A percentile compares a stretch with the other conserved stretches of the same genome.
phyloP scores from a whole-genome alignment of 257 asterid genomes.

The Cordia subcordata region DNA sequence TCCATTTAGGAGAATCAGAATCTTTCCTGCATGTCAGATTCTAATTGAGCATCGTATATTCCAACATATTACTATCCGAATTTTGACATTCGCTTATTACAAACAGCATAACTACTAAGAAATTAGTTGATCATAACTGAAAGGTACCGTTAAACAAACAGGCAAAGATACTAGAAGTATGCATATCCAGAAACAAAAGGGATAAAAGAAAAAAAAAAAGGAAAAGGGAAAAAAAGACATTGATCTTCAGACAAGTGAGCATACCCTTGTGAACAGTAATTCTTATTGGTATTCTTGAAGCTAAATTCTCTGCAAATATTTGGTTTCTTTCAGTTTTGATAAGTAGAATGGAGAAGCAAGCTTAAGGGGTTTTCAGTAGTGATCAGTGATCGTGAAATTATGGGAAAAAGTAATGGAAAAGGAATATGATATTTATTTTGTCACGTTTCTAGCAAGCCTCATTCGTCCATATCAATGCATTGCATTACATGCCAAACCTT shows the following conservation, averaged over 20 bases:
- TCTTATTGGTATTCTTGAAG: not conserved
- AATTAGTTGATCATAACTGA: not conserved
- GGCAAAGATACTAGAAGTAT: too few species aligned
- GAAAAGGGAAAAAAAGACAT: too few species aligned
- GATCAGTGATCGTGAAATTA: too few species aligned
- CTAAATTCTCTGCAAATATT: not conserved
- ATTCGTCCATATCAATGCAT: too few species aligned
- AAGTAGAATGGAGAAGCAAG: not conserved
- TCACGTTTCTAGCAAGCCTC: too few species aligned
- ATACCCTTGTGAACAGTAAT: not conserved
- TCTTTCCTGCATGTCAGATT: not conserved
- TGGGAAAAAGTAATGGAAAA: too few species aligned
- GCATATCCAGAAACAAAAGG: not conserved
- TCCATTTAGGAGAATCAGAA: not conserved
- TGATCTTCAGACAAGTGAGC: not conserved
- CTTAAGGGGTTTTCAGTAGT: not conserved
- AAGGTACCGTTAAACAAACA: too few species aligned
- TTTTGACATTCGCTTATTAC: not conserved
- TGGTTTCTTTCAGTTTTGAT: not conserved
- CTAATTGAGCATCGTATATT: not conserved
- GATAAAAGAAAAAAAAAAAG: not conserved
- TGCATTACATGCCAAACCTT: too few species aligned
- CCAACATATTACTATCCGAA: not conserved
- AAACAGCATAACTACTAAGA: not conserved
- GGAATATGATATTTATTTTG: too few species aligned